Evolutionary conservation across 352 stramenopile species (phyloP), one percentile per base, ranked within the genome.

Genomic region (Elongisporangium anandrum): DNA sequence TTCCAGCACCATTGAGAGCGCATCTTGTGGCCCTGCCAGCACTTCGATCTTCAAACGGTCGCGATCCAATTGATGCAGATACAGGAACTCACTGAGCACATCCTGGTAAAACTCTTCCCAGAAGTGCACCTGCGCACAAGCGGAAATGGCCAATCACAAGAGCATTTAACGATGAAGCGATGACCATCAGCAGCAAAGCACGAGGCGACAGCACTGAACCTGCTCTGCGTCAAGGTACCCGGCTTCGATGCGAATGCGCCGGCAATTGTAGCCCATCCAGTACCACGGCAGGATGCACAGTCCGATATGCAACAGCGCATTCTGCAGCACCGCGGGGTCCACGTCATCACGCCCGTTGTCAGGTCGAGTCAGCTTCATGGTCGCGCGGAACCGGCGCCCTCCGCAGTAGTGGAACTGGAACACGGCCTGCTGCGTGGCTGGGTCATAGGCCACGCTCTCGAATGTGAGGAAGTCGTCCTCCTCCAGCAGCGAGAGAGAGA

Each of bases 81-180:
- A 75, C 50, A 77, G 57, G 52, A 68, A 77, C 57, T 77, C 69
- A 39, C 66, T 73, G 50, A 77, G 49, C 23, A 77, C 69, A 47
- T 75, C 64, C 54, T 77, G 69, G 52, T 77, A 77, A 53, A 75
- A 73, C 57, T 75, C 64, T 19, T 73, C 66, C 69, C 66, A 77
- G 48, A 77, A 75, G 15, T 61, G 51, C 45, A 72, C 64, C 67
- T 74, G 48, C 34, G 21, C 1, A 60, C 16, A 54, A 52, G 21
- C 8, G 23, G 17, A 38, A 60, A 20, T 19, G 23, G 54, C 19
- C n/a, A 52, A 60, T 39, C 39, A 34, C 39, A 60, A 21, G 48
- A 52, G 48, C n/a, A 21, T 52, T 24, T 21, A 52, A 52, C 48
- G 48, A 51, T 47, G 45, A 41, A 55, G 5, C 38, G 50, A n/a